phyloP scores from a whole-genome alignment of 192 early-diverging fungal species.

The Umbelopsis sp. region DNA sequence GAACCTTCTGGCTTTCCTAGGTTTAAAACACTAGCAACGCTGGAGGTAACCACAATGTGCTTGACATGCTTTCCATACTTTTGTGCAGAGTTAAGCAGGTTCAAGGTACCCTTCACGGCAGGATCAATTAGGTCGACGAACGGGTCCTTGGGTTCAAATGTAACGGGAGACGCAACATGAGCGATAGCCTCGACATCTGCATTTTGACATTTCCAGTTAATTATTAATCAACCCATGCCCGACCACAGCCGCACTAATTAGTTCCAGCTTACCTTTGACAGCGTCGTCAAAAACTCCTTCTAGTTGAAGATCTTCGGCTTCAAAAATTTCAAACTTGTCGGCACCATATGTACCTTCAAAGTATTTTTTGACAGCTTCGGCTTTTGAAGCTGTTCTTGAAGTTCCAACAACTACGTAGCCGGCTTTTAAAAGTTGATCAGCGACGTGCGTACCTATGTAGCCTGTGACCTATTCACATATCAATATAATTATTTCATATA shows the following conservation, averaged over 20 bases:
- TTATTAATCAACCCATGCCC: background rate
- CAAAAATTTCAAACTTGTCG: slow-evolving; percentile 24
- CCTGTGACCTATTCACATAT: too few species aligned
- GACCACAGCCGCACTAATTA: background rate
- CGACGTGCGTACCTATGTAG: slow-evolving; percentile 45
- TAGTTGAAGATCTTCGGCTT: slow-evolving; percentile 33
- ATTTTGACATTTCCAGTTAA: background rate
- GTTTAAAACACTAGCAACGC: slow-evolving; percentile 25
- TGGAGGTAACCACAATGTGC: slow-evolving; percentile 50
- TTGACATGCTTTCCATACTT: slow-evolving; percentile 27
- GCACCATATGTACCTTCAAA: background rate
- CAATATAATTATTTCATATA: too few species aligned
- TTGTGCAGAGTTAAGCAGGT: slow-evolving; percentile 35
- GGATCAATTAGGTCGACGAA: slow-evolving; percentile 42
- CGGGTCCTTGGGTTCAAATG: slow-evolving; percentile 27
- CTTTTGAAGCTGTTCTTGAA: slow-evolving; percentile 39
- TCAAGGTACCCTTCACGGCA: slow-evolving; percentile 46
- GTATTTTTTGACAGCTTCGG: background rate
- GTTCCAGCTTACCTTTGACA: slow-evolving; percentile 35
- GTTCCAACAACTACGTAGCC: slow-evolving; percentile 45
- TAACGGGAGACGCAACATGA: slow-evolving; percentile 47
- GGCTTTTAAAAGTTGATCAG: slow-evolving; percentile 40
- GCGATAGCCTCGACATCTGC: slow-evolving; percentile 35
- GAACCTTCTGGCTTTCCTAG: too few species aligned
- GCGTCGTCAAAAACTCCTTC: slow-evolving; percentile 43